A percentile compares a stretch with the other conserved stretches of the same genome.
phyloP scores from a whole-genome alignment of 306 rosid genomes.

The Vicia villosa region DNA sequence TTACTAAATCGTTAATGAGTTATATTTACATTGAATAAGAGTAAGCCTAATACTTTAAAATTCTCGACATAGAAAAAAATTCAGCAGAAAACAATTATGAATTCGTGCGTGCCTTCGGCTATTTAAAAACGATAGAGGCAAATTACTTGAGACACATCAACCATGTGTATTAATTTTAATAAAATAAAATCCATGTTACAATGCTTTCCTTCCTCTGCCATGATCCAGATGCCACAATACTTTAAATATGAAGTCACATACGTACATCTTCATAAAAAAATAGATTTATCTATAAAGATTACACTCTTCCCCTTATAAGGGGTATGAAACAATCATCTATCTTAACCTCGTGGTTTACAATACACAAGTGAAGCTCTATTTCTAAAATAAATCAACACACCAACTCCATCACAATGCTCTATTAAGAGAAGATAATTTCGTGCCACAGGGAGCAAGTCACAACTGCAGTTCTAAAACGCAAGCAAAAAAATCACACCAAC shows the following conservation, averaged over 20 bases:
- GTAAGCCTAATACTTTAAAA: too few species aligned
- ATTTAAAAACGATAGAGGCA: too few species aligned
- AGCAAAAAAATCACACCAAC: constrained; percentile 39
- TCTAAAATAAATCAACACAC: constrained; percentile 40
- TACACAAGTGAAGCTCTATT: constrained; percentile 47
- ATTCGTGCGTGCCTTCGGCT: too few species aligned
- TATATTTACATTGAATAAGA: too few species aligned
- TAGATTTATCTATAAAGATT: constrained; percentile 50
- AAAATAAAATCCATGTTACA: constrained; percentile 21
- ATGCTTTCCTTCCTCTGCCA: constrained; percentile 23
- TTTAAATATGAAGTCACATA: constrained; percentile 31
- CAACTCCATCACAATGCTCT: constrained; percentile 38
- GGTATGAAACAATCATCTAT: constrained; percentile 48
- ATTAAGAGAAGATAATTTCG: constrained; percentile 31
- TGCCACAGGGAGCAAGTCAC: constrained; percentile 35
- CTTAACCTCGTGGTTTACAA: constrained; percentile 47
- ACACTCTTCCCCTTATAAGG: constrained; percentile 50
- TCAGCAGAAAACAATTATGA: too few species aligned
- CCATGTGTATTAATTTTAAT: constrained; percentile 7
- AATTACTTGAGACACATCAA: not conserved
- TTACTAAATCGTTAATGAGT: too few species aligned
- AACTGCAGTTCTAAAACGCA: constrained; percentile 27
- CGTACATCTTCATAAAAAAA: constrained; percentile 51
- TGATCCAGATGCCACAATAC: constrained; percentile 21
- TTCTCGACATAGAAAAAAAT: too few species aligned